Evolutionary conservation across 164 flowering plant species (phyloP), one percentile per base, ranked within the genome.

Genomic region (Stephania cephalantha): DNA sequence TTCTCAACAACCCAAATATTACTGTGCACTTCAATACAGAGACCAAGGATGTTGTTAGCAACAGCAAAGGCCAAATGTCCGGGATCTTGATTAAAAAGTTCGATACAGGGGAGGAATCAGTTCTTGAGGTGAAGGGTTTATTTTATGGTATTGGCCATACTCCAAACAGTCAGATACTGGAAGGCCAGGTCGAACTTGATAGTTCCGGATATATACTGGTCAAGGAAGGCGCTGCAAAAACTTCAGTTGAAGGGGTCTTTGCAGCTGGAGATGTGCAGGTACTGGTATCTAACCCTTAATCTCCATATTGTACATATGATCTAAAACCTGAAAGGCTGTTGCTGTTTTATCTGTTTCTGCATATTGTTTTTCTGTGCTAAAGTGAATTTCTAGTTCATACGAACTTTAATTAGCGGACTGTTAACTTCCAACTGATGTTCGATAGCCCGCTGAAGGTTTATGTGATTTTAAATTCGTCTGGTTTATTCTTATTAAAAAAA

Each of bases 221-320:
- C n/a, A 77, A 91, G 88, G 98, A 91, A 69, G 98, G 98, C 52
- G 73, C 87, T 74, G 91, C 96, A 45, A 84, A 80, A 79, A 93
- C 99, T 73, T 91, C 97, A 68, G 90, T 88, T 44, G 90, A 91
- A 81, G 99, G 99, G 79, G 93, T 95, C 74, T 95, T 91, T 87
- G 98, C 98, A 7, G 99, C 99, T 77, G 99, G 99, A 74, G 99
- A 95, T 90, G 97, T 95, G 58, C 99, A 93, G 99, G 99, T 93
- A 88, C 74, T 73, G 25, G 61, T 65, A 12, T 66, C 58, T 18
- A 20, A 46, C 13, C n/a, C n/a, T 25, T 70, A 22, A 29, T 53
- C 73, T 73, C 53, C 30, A 6, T 55, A 13, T 25, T 9, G 46
- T 74, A 15, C 31, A 35, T 64, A 53, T 42, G 71, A 5, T 55